phyloP scores from a whole-genome alignment of 129 eudicot species.

The Arctium lappa region DNA sequence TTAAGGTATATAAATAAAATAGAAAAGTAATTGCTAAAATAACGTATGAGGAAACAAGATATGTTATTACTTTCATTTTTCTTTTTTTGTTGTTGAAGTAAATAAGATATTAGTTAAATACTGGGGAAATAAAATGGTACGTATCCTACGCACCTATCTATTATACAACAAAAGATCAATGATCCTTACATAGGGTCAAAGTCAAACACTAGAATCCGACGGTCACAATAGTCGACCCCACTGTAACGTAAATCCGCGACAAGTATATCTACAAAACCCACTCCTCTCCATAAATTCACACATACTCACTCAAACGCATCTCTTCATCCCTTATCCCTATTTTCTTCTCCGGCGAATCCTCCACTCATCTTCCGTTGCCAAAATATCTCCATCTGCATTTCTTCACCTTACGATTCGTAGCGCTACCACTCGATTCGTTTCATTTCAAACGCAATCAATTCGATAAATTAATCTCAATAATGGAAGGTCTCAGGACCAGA shows the following conservation, averaged over 20 bases:
- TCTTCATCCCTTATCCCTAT: slow-evolving; percentile 14
- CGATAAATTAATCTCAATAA: slow-evolving; percentile 9
- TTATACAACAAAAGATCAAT: neutral
- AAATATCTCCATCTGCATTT: neutral
- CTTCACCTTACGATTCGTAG: neutral
- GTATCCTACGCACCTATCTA: neutral
- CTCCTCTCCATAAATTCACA: slow-evolving; percentile 5
- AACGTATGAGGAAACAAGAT: too few relatives aligned
- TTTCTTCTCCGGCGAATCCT: neutral
- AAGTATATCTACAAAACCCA: neutral
- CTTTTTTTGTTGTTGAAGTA: too few relatives aligned
- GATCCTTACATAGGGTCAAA: neutral
- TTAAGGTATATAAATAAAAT: too few relatives aligned
- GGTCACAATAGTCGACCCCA: slow-evolving; percentile 1
- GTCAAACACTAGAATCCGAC: slow-evolving; percentile 24
- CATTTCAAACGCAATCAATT: neutral
- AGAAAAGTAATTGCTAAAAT: too few relatives aligned
- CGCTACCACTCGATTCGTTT: neutral
- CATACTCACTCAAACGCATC: neutral
- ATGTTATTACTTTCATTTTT: too few relatives aligned
- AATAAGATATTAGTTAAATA: too few relatives aligned
- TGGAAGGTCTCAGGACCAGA: slow-evolving; percentile 53
- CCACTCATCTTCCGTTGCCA: neutral
- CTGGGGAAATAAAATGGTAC: too few relatives aligned
- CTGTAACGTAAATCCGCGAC: neutral